Base-by-base conservation (phyloP, 768 basidiomycete genomes). In the Neoboletus brunneissimus region DNA sequence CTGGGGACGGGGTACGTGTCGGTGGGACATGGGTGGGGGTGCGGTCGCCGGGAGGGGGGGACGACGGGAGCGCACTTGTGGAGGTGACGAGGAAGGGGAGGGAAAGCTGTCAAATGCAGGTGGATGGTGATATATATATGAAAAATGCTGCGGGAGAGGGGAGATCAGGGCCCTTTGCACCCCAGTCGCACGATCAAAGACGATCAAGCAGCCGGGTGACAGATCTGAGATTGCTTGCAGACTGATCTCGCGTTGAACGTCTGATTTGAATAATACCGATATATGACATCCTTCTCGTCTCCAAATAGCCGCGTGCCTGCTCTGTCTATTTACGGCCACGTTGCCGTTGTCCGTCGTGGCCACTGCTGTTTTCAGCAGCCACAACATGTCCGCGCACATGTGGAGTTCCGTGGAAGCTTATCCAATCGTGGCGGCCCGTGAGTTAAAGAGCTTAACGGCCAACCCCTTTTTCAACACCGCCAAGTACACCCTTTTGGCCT, bases 111-210 rank as follows among this genome's bases (percentile, higher is more conserved):
- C 72, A 75, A 67, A 62, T 55, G 64, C 61, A 67, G 66, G 67
- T 70, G 77, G 66, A 73, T 73, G 68, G 74, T 73, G 76, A 78
- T 82, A 81, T 83, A 82, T 84, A 85, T 81, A 82, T 76, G 72
- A 73, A 71, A 27, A 67, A 68, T 47, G 63, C 68, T 67, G 74
- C 64, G 73, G 66, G 63, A 70, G 74, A 64, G 70, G 66, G 75
- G 73, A 73, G 73, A 77, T 74, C 74, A 76, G 72, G 74, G 75
- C 63, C 64, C 67, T 67, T 67, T 69, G 67, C 68, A 64, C 69
- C 77, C 77, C 77, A 67, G 69, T 82, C 79, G 77, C 81, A 80
- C 79, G 81, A 81, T 83, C 81, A 82, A 66, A 81, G 81, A 79
- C 81, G 81, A 82, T 83, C 82, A 81, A 64, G 76, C 68, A 70